Conservation (phyloP, 805 yeast genomes). For the Metschnikowia reukaufii region DNA sequence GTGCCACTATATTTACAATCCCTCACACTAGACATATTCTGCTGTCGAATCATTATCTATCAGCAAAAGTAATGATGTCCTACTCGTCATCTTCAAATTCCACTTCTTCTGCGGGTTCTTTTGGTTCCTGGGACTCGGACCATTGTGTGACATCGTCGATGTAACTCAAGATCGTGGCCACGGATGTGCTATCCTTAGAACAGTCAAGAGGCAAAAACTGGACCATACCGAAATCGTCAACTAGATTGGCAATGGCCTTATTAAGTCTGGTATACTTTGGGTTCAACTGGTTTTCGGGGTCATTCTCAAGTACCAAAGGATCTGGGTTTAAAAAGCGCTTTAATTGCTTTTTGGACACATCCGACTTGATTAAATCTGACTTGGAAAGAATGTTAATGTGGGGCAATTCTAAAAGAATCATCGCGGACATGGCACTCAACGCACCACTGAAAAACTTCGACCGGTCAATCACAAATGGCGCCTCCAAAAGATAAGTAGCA, state of each 20-base stretch:
- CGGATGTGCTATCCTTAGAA: slow-evolving; percentile 64
- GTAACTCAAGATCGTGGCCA: slow-evolving; percentile 81
- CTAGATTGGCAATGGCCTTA: slow-evolving; percentile 80
- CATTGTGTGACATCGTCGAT: slow-evolving; percentile 98
- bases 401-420: slow-evolving; percentile 92
- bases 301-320: slow-evolving; percentile 61
- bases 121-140: slow-evolving; percentile 96
- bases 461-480: slow-evolving; percentile 88
- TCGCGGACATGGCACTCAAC: slow-evolving; percentile 95
- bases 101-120: slow-evolving; percentile 71
- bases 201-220: slow-evolving; percentile 89
- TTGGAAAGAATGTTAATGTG: slow-evolving; percentile 90
- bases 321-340: slow-evolving; percentile 90
- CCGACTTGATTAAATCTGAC: slow-evolving; percentile 80
- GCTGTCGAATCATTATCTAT: too few species aligned
- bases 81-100: slow-evolving; percentile 17
- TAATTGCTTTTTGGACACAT: slow-evolving; percentile 69
- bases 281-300: slow-evolving; percentile 27
- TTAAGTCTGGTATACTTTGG: slow-evolving; percentile 71
- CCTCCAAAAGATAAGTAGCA: slow-evolving; percentile 89
- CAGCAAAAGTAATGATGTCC: too few species aligned
- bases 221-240: slow-evolving; percentile 98
- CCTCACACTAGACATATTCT: too few species aligned
- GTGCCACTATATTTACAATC: too few species aligned
- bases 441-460: slow-evolving; percentile 96